Evolutionary conservation across 148 eudicot genomes (phyloP), one percentile per base, ranked within the genome.

Genomic region (Euryodendron excelsum): DNA sequence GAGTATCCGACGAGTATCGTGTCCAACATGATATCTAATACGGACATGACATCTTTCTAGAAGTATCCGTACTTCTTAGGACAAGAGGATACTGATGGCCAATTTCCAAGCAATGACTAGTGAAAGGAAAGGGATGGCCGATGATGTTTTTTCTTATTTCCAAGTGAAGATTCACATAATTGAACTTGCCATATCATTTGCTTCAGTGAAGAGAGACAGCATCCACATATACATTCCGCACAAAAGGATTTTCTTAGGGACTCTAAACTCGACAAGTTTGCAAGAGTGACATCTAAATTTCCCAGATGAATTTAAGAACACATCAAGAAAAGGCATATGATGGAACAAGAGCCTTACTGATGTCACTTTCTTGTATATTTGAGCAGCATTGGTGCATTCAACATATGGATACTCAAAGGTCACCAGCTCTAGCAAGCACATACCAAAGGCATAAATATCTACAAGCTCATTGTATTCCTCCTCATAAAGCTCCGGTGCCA

Each of bases 401-500:
- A 50, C 68, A 80, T 96, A 96, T 30, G 99, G 99, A 86, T 93
- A 96, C 80, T 96, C 99, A 82, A 93, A 89, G 53, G 98, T 96
- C 80, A 96, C 98, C 84, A 96, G 76, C 85, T 96, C 98, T 74
- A 96, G 77, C 82, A 96, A 81, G 87, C 97, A 96, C 99, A 96
- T 96, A 41, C 99, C 99, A 65, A 96, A 96, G 55, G 97, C 96
- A 81, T 96, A 96, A 34, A 96, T 92, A 83, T 96, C 99, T 76
- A 96, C 99, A 59, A 96, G 98, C 81, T 96, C 98, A 72, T 96
- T 93, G 84, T 96, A 96, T 62, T 93, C 89, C 88, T 93, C 99
- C 86, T 96, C 98, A 73, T 96, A 96, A 72, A 96, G 93, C 84
- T 96, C 99, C 13, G 98, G 99, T 72, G 99, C 99, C 99, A 96